These are phyloP conservation scores for Schizonepeta tenuifolia DNA, from an alignment of 257 asterid genomes.

Conservation along the genomic window DNA sequence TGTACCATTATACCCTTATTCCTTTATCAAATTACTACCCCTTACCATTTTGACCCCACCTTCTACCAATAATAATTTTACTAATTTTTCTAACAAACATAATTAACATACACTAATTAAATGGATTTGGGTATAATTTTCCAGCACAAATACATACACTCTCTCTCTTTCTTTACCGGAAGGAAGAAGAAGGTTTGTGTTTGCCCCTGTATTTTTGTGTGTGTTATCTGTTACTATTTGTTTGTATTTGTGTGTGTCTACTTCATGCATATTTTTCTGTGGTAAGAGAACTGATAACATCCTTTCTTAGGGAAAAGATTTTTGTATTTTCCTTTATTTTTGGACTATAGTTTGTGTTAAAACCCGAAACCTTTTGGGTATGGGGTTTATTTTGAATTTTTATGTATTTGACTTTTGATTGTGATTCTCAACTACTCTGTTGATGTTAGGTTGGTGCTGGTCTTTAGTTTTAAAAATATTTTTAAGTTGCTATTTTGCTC, in stretches of 20 bases:
- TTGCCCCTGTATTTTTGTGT: neutral
- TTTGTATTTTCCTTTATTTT: neutral
- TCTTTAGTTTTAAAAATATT: neutral
- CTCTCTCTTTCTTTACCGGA: neutral
- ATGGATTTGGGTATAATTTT: too few relatives aligned
- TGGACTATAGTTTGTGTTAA: neutral
- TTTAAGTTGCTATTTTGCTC: neutral
- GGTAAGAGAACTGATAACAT: neutral
- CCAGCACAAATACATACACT: neutral
- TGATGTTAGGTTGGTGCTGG: neutral
- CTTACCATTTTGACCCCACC: too few relatives aligned
- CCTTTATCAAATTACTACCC: too few relatives aligned
- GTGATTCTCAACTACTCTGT: conserved; percentile 1
- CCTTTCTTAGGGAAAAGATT: neutral
- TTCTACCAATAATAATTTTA: too few relatives aligned
- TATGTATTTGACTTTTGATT: neutral
- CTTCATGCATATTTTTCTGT: conserved; percentile 11
- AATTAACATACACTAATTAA: too few relatives aligned
- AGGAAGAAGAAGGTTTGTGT: neutral
- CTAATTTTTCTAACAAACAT: too few relatives aligned
- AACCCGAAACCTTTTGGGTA: neutral
- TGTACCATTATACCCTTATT: too few relatives aligned
- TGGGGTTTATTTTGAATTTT: neutral
- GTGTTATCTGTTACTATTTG: neutral
- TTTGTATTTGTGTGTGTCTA: neutral